A percentile compares a stretch with the other conserved stretches of the same genome.
phyloP scores from a whole-genome alignment of 495 filamentous ascomycete species.

The Endocarpon pusillum region DNA sequence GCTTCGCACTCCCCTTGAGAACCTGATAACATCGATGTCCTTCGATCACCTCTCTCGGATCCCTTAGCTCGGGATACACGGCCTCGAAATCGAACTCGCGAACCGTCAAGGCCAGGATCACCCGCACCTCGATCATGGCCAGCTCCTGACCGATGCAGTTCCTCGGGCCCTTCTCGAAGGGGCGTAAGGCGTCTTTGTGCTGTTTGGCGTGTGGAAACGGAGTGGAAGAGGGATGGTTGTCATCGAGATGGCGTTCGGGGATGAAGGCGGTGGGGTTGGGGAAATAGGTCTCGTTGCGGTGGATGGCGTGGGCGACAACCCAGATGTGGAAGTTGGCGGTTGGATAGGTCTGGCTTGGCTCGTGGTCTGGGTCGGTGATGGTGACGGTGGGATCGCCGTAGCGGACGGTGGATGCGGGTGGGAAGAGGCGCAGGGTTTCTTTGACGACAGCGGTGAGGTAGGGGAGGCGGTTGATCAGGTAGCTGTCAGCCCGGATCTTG shows the following conservation, averaged over 20 bases:
- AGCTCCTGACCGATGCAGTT: constrained; percentile 11
- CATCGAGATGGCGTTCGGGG: constrained; percentile 24
- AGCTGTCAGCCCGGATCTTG: constrained; percentile 11
- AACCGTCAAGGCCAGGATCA: constrained; percentile 13
- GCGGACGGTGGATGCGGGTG: constrained; percentile 10
- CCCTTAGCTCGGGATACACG: neutral
- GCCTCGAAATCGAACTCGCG: constrained; percentile 5
- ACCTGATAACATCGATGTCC: constrained; percentile 1
- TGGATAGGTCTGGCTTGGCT: constrained; percentile 6
- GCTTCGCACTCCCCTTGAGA: constrained; percentile 1
- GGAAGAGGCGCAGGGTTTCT: constrained; percentile 26
- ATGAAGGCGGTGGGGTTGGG: constrained; percentile 22
- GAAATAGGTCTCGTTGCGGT: constrained; percentile 19
- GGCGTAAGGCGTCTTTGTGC: constrained; percentile 10
- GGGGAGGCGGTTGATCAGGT: constrained; percentile 19
- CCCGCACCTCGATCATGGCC: constrained; percentile 13
- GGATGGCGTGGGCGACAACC: constrained; percentile 15
- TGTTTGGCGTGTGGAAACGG: constrained; percentile 1
- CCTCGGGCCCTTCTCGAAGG: constrained; percentile 11
- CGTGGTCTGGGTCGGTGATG: constrained; percentile 6
- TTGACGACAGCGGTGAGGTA: constrained; percentile 29
- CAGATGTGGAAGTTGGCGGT: constrained; percentile 14
- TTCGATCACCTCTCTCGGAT: neutral
- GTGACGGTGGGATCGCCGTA: constrained; percentile 4
- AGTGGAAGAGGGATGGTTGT: neutral